Percentiles rank a stretch among this genome's conserved stretches.
These are phyloP conservation scores for Aspergillus viridinutans DNA, from an alignment of 2,329 filamentous ascomycete species.

Conservation along the genomic window DNA sequence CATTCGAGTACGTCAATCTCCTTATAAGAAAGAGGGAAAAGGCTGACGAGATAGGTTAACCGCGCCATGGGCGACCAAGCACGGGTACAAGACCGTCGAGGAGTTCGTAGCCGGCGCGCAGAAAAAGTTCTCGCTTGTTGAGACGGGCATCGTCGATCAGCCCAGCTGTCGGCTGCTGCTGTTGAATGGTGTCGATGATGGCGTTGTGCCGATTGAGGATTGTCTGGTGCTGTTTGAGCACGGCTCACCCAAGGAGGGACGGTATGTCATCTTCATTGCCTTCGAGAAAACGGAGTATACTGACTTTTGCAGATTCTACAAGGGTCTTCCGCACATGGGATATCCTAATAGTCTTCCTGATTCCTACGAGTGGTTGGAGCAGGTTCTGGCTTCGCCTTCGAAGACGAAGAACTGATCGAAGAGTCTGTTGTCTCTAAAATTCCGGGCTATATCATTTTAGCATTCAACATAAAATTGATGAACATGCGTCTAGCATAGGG, in stretches of 20 bases:
- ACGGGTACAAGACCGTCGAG: constrained; percentile 56
- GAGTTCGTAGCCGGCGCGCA: constrained; percentile 54
- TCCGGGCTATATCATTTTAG: not conserved
- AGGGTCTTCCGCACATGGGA: constrained; percentile 62
- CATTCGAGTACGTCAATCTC: constrained; percentile 46
- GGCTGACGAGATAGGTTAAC: constrained; percentile 39
- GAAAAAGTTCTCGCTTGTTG: constrained; percentile 60
- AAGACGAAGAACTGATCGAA: constrained; percentile 21
- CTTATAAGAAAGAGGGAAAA: too few species aligned
- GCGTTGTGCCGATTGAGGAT: constrained; percentile 65
- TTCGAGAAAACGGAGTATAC: too few species aligned
- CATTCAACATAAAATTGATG: not conserved
- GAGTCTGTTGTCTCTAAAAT: not conserved
- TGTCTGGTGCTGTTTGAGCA: constrained; percentile 62
- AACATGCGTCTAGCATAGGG: not conserved
- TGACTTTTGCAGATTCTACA: constrained; percentile 45
- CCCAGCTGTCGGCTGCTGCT: constrained; percentile 56
- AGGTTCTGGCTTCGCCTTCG: constrained; percentile 15
- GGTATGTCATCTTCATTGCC: constrained; percentile 33
- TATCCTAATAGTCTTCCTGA: constrained; percentile 50
- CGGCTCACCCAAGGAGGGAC: constrained; percentile 61
- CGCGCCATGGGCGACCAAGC: constrained; percentile 57
- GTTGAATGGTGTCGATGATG: constrained; percentile 61
- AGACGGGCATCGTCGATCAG: constrained; percentile 54
- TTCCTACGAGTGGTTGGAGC: constrained; percentile 37